Evolutionary conservation across 768 basidiomycete species (phyloP).

Genomic region (Lepiota subincarnata): DNA sequence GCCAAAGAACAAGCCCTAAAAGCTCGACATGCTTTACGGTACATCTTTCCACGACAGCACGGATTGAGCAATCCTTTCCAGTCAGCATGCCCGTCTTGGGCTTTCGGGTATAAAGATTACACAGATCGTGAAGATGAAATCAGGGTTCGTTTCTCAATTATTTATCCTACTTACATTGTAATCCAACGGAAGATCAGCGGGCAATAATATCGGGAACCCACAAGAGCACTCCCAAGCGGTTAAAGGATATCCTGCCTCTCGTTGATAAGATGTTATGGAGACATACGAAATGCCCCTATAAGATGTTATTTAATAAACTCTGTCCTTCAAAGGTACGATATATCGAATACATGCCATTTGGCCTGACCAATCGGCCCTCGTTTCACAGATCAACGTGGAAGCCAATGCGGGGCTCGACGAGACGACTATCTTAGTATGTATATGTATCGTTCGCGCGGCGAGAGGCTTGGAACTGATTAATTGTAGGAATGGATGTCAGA

Average conservation of each 20-base stretch:
- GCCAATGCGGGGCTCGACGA: conserved; percentile 48
- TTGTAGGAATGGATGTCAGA: conserved; percentile 75
- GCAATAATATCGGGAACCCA: conserved; percentile 31
- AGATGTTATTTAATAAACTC: conserved; percentile 52
- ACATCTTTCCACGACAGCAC: conserved; percentile 83
- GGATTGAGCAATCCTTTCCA: conserved; percentile 59
- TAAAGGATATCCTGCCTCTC: conserved; percentile 51
- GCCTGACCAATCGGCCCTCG: not conserved
- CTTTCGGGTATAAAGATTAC: conserved; percentile 44
- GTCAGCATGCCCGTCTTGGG: conserved; percentile 16
- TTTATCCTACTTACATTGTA: not conserved
- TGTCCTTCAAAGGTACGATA: conserved; percentile 73
- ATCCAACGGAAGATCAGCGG: not conserved
- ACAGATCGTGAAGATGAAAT: conserved; percentile 67
- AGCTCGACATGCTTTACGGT: conserved; percentile 68
- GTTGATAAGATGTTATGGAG: conserved; percentile 62
- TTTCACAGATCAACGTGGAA: conserved; percentile 33
- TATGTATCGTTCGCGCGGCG: not conserved
- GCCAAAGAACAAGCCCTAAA: conserved; percentile 41
- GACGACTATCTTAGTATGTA: conserved; percentile 57
- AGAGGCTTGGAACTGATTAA: not conserved
- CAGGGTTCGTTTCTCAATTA: conserved; percentile 37
- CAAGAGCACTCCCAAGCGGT: conserved; percentile 66
- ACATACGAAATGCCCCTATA: conserved; percentile 69
- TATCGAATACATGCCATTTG: not conserved